phyloP scores from a whole-genome alignment of 169 alveolate species.

The Plasmodium falciparum region DNA sequence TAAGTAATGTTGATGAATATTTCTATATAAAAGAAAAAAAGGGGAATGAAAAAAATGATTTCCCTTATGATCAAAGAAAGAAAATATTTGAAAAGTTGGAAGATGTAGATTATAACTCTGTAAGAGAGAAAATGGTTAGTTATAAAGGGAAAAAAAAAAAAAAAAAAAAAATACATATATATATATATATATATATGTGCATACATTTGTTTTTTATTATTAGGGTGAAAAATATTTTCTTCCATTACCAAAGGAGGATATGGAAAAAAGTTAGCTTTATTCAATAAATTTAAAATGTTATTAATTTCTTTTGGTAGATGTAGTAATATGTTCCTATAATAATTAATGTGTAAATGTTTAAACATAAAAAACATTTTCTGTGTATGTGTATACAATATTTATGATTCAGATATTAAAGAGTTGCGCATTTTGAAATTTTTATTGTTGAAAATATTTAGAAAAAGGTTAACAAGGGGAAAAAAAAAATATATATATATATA shows the following conservation, averaged over 20 bases:
- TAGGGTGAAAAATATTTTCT: constrained; percentile 56
- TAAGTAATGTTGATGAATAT: constrained; percentile 1
- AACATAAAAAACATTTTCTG: background rate
- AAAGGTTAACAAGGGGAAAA: constrained; percentile 12
- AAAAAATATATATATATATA: too few relatives aligned
- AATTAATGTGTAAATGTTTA: too few relatives aligned
- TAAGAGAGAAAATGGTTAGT: constrained; percentile 55
- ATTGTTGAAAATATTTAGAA: constrained; percentile 31
- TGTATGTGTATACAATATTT: background rate
- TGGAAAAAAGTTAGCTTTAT: constrained; percentile 33
- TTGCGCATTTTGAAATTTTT: constrained; percentile 39
- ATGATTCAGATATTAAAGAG: constrained; percentile 34
- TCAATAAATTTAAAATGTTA: too few relatives aligned
- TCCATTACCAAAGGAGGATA: constrained; percentile 4
- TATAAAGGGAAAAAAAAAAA: background rate
- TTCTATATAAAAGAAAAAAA: constrained; percentile 8
- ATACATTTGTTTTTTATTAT: background rate
- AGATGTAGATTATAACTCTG: constrained; percentile 23
- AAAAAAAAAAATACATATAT: background rate
- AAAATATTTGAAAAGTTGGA: constrained; percentile 37
- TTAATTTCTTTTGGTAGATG: too few relatives aligned
- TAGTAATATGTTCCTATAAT: too few relatives aligned
- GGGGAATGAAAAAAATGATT: background rate
- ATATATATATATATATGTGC: background rate
- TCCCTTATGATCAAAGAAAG: constrained; percentile 20